Percentiles rank a stretch among this genome's conserved stretches.
Conservation (phyloP, 495 filamentous ascomycete species). For the Jackrogersella multiformis region DNA sequence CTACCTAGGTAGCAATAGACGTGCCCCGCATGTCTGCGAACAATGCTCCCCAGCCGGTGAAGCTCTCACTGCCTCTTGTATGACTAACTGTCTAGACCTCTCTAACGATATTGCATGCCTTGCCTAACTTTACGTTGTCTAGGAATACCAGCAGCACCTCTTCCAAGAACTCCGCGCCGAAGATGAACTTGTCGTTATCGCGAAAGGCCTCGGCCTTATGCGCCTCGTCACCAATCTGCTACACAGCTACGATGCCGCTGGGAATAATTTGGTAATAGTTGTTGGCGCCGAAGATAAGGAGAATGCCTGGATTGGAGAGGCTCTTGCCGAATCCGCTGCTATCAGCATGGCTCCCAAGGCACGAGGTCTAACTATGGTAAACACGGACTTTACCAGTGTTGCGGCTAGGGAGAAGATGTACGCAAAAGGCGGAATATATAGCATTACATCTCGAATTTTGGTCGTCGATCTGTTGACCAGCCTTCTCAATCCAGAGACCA, state of each 20-base stretch:
- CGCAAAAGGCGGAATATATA: constrained; percentile 86
- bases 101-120: neutral
- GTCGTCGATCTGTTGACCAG: constrained; percentile 90
- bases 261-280: constrained; percentile 88
- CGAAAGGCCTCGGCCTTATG: constrained; percentile 89
- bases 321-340: constrained; percentile 91
- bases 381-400: constrained; percentile 92
- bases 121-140: constrained; percentile 10
- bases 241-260: constrained; percentile 95
- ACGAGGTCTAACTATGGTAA: constrained; percentile 87
- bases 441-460: constrained; percentile 94
- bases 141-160: constrained; percentile 87
- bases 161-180: constrained; percentile 89
- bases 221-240: constrained; percentile 92
- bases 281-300: constrained; percentile 93
- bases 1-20: constrained; percentile 31
- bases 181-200: constrained; percentile 92
- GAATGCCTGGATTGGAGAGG: constrained; percentile 93
- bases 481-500: constrained; percentile 82
- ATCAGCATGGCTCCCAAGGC: constrained; percentile 78
- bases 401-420: constrained; percentile 90
- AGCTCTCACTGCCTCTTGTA: constrained; percentile 92
- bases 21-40: constrained; percentile 60
- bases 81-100: constrained; percentile 42
- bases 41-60: constrained; percentile 74